Evolutionary conservation across 2,329 filamentous ascomycete species (phyloP).

Genomic region (Apiospora sp.): DNA sequence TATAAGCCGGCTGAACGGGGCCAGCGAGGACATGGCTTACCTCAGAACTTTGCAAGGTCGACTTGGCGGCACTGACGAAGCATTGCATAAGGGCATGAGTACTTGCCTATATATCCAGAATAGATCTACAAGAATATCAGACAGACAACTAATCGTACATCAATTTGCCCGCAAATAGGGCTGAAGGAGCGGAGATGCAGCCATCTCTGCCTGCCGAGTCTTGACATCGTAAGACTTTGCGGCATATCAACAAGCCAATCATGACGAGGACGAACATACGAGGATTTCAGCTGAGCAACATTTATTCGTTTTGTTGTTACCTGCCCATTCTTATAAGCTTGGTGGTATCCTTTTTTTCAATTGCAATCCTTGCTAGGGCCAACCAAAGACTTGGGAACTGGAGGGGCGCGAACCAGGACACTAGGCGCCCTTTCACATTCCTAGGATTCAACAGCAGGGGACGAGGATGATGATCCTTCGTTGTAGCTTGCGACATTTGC

Average conservation of each 20-base stretch:
- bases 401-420: not conserved
- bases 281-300: not conserved
- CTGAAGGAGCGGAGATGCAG: not conserved
- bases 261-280: not conserved
- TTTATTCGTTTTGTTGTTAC: not conserved
- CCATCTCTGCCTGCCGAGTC: not conserved
- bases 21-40: not conserved
- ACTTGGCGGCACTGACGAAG: not conserved
- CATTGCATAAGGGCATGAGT: not conserved
- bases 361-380: not conserved
- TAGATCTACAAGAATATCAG: not conserved
- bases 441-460: not conserved
- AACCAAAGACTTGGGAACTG: not conserved
- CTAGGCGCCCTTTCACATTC: not conserved
- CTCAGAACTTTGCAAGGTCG: not conserved
- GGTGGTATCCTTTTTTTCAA: not conserved
- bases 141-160: not conserved
- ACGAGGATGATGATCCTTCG: not conserved
- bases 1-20: not conserved
- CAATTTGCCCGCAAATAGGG: not conserved
- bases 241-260: not conserved
- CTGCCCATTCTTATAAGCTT: not conserved
- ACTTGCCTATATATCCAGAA: not conserved
- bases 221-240: not conserved
- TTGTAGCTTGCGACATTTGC: not conserved